Evolutionary conservation across 495 filamentous ascomycete species (phyloP), one percentile per base, ranked within the genome.

Genomic region (Pseudotulostoma volvatum): DNA sequence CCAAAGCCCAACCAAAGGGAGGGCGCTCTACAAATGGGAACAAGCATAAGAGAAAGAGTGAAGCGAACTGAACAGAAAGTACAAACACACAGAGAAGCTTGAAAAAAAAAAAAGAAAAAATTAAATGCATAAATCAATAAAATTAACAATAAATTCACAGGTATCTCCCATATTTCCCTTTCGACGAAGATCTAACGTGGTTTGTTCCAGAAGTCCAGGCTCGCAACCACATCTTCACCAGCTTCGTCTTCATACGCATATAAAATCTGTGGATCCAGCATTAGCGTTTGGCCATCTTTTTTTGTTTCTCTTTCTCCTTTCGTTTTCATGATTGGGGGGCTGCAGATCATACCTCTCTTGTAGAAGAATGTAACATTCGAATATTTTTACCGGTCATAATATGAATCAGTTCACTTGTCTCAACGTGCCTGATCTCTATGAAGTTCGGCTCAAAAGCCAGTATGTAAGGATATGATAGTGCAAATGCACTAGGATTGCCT

Each of bases 361-460:
- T 93, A 39, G 81, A 90, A 45, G 84, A 84, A 62, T 99, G 92
- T 43, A 99, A 67, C 86, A 95, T 93, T 51, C 92, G 73, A 48
- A 95, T 90, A 47, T 93, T 94, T 65, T 79, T 90, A 42, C 84
- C 84, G 33, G 85, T 93, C 51, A 94, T 77, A 46, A 99, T 94
- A 61, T 93, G 81, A 41, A 94, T 84, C 52, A 84, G 49, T 32
- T 82, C 81, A 41, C 83, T 80, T 14, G 81, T 93, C 52, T 96
- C 92, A 46, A 95, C 83, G 51, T 93, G 78, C 48, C 92, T 67
- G 48, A 99, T 83, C 60, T 99, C 92, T 43, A 99, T 83, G 51
- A 99, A 99, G 51, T 86, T 93, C n/a, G 86, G 80, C 60, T 99
- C 92, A 55, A 99, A 99, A 3, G 92, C 92, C 45, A 99, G 63